These are phyloP conservation scores for Laburnicola sp. DNA, from an alignment of 2,329 filamentous ascomycete species.

Conservation along the genomic window DNA sequence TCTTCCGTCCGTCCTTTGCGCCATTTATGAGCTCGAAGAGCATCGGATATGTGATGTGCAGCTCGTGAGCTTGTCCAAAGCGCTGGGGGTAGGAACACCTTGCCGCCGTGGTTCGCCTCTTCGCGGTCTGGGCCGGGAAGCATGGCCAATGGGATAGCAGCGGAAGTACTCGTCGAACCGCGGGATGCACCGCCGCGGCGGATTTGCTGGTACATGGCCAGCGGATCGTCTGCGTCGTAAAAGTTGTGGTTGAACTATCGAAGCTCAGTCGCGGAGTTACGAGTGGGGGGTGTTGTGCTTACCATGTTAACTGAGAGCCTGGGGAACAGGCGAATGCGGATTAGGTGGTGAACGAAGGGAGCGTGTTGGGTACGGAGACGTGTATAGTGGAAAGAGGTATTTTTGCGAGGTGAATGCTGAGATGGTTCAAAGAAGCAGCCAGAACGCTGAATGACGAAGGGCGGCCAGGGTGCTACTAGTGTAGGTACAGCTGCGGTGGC, in stretches of 20 bases:
- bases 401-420: constrained; percentile 7
- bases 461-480: constrained; percentile 23
- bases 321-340: neutral
- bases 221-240: constrained; percentile 57
- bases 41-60: constrained; percentile 97
- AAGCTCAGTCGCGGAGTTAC: constrained; percentile 19
- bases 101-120: constrained; percentile 92
- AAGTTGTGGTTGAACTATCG: constrained; percentile 50
- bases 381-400: neutral
- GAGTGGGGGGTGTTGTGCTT: constrained; percentile 28
- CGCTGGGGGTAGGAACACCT: constrained; percentile 96
- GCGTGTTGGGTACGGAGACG: neutral
- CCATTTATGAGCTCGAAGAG: constrained; percentile 96
- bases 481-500: constrained; percentile 17
- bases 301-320: constrained; percentile 33
- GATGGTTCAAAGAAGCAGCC: constrained; percentile 8
- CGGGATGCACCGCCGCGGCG: constrained; percentile 56
- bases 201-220: constrained; percentile 58
- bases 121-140: constrained; percentile 85
- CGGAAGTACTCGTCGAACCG: constrained; percentile 99
- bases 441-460: constrained; percentile 28
- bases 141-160: constrained; percentile 94
- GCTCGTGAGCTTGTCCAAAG: constrained; percentile 90
- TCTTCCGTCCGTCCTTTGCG: constrained; percentile 79
- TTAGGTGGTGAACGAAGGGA: neutral